phyloP scores from a whole-genome alignment of 2,329 filamentous ascomycete species.

The Penicillium fuscoglaucum region DNA sequence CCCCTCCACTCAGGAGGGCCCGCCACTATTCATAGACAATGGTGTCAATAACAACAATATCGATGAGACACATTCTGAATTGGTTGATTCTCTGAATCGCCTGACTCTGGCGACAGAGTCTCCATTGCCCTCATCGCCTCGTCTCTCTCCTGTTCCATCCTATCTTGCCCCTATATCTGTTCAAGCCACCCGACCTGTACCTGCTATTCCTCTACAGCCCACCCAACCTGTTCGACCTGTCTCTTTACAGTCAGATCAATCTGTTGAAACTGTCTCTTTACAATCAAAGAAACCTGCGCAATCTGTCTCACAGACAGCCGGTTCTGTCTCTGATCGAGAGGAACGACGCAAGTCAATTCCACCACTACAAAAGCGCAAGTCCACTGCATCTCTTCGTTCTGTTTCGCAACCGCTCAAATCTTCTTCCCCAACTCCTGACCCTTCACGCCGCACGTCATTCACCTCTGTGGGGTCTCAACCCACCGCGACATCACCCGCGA shows the following conservation, averaged over 20 bases:
- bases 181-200: not conserved
- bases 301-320: slow-evolving; percentile 22
- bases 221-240: not conserved
- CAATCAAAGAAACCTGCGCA: not conserved
- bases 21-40: slow-evolving; percentile 21
- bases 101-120: slow-evolving; percentile 28
- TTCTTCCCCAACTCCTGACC: slow-evolving; percentile 32
- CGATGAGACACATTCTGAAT: slow-evolving; percentile 19
- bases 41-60: slow-evolving; percentile 17
- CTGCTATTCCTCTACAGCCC: not conserved
- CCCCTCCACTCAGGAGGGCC: slow-evolving; percentile 23
- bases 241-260: not conserved
- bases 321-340: slow-evolving; percentile 39
- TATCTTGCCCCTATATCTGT: not conserved
- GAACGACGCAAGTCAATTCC: slow-evolving; percentile 38
- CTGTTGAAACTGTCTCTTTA: not conserved
- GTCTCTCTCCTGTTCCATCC: slow-evolving; percentile 17
- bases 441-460: slow-evolving; percentile 39
- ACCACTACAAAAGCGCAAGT: slow-evolving; percentile 42
- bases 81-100: slow-evolving; percentile 30
- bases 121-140: slow-evolving; percentile 29
- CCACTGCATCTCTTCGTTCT: slow-evolving; percentile 41
- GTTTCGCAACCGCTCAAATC: slow-evolving; percentile 29
- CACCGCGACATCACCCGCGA: slow-evolving; percentile 23
- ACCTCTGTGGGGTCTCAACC: slow-evolving; percentile 32